These are phyloP conservation scores for Podaxis sp. DNA, from an alignment of 768 basidiomycete species.

Conservation along the genomic window DNA sequence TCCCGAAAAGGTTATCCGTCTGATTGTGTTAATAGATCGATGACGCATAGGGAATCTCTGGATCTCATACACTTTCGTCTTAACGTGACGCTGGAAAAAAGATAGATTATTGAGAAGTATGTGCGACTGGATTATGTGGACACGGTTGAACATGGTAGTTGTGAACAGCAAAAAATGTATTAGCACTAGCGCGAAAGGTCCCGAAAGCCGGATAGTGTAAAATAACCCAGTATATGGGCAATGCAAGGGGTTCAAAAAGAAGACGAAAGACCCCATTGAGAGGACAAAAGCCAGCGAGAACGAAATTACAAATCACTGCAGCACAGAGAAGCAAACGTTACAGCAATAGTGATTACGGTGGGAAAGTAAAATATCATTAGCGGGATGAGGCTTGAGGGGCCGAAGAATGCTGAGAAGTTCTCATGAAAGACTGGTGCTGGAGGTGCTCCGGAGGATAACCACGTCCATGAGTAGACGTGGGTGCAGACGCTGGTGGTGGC, in stretches of 20 bases:
- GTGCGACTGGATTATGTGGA: background rate
- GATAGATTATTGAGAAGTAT: too few relatives aligned
- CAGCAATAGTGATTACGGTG: slow-evolving; percentile 25
- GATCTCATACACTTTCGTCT: background rate
- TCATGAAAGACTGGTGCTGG: slow-evolving; percentile 48
- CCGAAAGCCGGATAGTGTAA: background rate
- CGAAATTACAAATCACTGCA: slow-evolving; percentile 4
- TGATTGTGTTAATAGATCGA: background rate
- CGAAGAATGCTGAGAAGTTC: slow-evolving; percentile 37
- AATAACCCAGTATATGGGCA: background rate
- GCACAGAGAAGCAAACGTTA: slow-evolving; percentile 3
- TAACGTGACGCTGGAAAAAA: background rate
- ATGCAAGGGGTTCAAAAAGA: background rate
- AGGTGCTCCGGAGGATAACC: slow-evolving; percentile 30
- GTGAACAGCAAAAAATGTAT: background rate
- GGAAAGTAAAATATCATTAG: background rate
- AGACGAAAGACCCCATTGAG: background rate
- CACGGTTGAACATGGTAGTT: background rate
- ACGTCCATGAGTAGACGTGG: slow-evolving; percentile 23
- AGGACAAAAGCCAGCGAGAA: background rate
- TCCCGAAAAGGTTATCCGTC: background rate
- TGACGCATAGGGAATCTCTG: slow-evolving; percentile 7
- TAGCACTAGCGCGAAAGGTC: background rate
- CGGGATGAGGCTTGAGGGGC: slow-evolving; percentile 8
- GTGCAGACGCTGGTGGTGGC: slow-evolving; percentile 16